phyloP scores from a whole-genome alignment of 176 grass and related monocot genomes.

The Musa acuminata region DNA sequence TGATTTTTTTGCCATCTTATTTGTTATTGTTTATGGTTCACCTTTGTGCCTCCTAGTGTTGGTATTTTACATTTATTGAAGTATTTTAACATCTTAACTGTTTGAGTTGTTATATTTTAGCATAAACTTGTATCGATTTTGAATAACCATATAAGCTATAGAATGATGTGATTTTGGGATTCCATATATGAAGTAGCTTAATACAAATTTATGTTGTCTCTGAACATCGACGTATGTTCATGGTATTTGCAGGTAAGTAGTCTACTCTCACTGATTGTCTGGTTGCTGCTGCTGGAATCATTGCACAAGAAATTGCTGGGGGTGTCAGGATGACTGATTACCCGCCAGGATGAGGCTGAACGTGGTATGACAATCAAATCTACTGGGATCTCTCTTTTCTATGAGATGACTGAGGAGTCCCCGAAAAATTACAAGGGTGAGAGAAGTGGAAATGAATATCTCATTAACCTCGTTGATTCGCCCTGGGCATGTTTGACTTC shows the following conservation, averaged over 20 bases:
- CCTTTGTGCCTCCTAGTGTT: no score
- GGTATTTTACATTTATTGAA: no score
- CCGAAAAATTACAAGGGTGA: conserved; percentile 1
- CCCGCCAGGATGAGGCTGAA: conserved; percentile 9
- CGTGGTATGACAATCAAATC: conserved; percentile 14
- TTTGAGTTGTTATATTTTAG: no score
- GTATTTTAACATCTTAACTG: no score
- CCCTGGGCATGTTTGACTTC: conserved; percentile 11
- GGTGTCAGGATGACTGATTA: conserved; percentile 12
- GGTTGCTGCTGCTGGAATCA: conserved; percentile 12
- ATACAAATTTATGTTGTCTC: no score
- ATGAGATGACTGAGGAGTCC: conserved; percentile 1
- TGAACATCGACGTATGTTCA: no score
- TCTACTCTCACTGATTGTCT: conserved; percentile 13
- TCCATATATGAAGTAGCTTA: not conserved
- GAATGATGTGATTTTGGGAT: not conserved
- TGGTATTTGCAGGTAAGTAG: not conserved
- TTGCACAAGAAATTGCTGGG: conserved; percentile 9
- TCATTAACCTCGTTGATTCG: conserved; percentile 11
- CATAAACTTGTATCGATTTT: no score
- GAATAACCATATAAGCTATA: no score
- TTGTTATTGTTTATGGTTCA: no score
- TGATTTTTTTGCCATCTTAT: no score
- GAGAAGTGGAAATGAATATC: conserved; percentile 10
- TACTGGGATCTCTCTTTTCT: conserved; percentile 13